Conservation (phyloP, 352 stramenopile species). For the Plasmopara muralis region DNA sequence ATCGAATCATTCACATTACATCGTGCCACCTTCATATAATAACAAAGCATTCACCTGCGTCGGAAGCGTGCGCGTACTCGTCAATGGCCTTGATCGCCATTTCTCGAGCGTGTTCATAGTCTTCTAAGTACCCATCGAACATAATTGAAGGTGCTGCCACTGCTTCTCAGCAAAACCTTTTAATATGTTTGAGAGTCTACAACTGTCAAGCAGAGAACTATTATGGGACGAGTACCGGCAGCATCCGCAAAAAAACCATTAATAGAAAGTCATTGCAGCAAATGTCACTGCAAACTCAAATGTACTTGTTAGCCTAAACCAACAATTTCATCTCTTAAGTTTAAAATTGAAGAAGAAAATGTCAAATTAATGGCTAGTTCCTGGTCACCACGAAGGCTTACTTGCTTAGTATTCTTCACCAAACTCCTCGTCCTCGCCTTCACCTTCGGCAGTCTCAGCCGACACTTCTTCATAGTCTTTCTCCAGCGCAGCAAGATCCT, state of each 20-base stretch:
- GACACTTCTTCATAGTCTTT: slow-evolving; percentile 99
- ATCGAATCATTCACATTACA: neutral
- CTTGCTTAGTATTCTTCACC: slow-evolving; percentile 83
- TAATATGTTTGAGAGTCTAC: neutral
- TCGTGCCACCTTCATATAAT: neutral
- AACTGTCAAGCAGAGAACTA: slow-evolving; percentile 8
- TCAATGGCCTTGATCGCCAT: slow-evolving; percentile 49
- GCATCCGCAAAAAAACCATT: slow-evolving; percentile 9
- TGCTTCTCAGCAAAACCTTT: neutral
- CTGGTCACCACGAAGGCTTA: neutral
- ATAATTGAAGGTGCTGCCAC: slow-evolving; percentile 7
- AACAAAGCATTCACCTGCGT: slow-evolving; percentile 19
- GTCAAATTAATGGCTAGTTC: neutral
- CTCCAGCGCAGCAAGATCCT: slow-evolving; percentile 58
- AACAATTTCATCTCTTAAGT: neutral
- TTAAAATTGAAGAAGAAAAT: neutral
- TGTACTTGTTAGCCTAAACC: neutral
- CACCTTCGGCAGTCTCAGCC: slow-evolving; percentile 95
- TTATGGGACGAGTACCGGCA: slow-evolving; percentile 20
- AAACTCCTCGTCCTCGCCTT: slow-evolving; percentile 93
- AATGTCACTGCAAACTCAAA: slow-evolving; percentile 2
- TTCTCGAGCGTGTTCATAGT: slow-evolving; percentile 39
- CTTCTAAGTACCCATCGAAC: slow-evolving; percentile 57
- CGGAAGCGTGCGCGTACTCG: slow-evolving; percentile 26
- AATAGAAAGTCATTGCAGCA: slow-evolving; percentile 7